Percentiles rank a stretch among this genome's conserved stretches.
phyloP scores from a whole-genome alignment of 1,284 basidiomycete species.

The Waitea zeae region DNA sequence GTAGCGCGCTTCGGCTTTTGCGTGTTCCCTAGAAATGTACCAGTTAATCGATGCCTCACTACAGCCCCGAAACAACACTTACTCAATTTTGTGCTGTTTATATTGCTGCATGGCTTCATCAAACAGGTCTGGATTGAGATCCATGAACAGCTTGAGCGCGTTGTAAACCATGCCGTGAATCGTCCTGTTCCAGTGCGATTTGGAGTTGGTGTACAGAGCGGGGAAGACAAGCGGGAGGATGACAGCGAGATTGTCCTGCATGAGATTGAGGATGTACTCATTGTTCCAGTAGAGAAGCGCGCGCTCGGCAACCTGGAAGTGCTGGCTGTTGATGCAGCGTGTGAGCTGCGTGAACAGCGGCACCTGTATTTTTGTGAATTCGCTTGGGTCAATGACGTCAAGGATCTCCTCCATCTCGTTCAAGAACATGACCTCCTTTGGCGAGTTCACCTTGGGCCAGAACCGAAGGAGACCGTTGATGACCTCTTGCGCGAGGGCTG shows the following conservation, averaged over 20 bases:
- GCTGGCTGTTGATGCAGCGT: conserved; percentile 96
- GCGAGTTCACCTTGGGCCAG: conserved; percentile 99
- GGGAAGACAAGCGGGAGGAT: conserved; percentile 97
- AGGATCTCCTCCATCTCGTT: conserved; percentile 99
- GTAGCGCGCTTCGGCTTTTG: conserved; percentile 64
- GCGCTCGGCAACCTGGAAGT: conserved; percentile 96
- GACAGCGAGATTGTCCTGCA: conserved; percentile 87
- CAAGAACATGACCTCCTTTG: conserved; percentile 99
- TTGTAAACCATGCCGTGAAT: conserved; percentile 99
- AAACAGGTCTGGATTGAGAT: conserved; percentile 93
- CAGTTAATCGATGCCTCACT: conserved; percentile 6
- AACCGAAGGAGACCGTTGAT: conserved; percentile 88
- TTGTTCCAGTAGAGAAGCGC: conserved; percentile 97
- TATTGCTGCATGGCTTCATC: conserved; percentile 91
- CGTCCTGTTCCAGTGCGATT: conserved; percentile 98
- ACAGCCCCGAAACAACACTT: conserved; percentile 15
- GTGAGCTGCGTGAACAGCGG: conserved; percentile 91
- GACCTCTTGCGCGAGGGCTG: conserved; percentile 86
- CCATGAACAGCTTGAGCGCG: conserved; percentile 97
- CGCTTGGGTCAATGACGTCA: conserved; percentile 92
- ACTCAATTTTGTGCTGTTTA: conserved; percentile 78
- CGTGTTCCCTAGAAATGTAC: conserved; percentile 47
- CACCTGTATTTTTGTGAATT: conserved; percentile 94
- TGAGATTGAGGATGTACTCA: conserved; percentile 98
- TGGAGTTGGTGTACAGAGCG: conserved; percentile 93